Evolutionary conservation across 495 filamentous ascomycete species (phyloP), one percentile per base, ranked within the genome.

Genomic region (Lasiosphaeris hirsuta): DNA sequence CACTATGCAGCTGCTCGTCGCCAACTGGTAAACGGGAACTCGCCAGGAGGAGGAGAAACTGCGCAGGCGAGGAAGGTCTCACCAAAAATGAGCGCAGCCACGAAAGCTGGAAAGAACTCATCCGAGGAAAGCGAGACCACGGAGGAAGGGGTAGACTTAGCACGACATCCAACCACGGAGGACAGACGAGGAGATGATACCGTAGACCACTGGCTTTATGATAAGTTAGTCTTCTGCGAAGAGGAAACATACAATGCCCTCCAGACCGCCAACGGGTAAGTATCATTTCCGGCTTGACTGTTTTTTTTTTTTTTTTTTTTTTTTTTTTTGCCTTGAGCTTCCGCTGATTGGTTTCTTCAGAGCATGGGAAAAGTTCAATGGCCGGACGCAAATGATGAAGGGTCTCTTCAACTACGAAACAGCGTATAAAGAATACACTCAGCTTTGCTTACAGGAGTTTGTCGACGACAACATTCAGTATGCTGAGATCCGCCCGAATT

Each of bases 361-460:
- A 2, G 78, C 80, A 41, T 83, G 80, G 80, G 71, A 79, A 39
- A 75, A 73, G 51, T 83, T 83, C 57, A 79, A 81, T 58, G 69
- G 70, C 34, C 72, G 80, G 4, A 83, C 81, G 19, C 77, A 78
- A 52, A 81, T 83, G 78, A 81, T 83, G 79, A 83, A 83, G 55
- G 81, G 81, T 0, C 62, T 83, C n/a, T 82, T 82, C 68, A 81
- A 79, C 51, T 83, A 83, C 46, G 72, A 75, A 63, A 75, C 68
- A 1, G 81, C 80, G 0, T 82, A 80, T 57, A 65, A 65, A 17
- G 61, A 56, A 46, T 83, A 83, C 58, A 82, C 76, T 0, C 63
- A 57, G 7, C 63, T 60, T 10, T 78, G 74, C 60, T 62, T 83
- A 10, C 61, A 77, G 49, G 76, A 81, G 56, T 83, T 82, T 46